Conservation (phyloP, 2,329 filamentous ascomycete genomes). For the Fusarium sp. region DNA sequence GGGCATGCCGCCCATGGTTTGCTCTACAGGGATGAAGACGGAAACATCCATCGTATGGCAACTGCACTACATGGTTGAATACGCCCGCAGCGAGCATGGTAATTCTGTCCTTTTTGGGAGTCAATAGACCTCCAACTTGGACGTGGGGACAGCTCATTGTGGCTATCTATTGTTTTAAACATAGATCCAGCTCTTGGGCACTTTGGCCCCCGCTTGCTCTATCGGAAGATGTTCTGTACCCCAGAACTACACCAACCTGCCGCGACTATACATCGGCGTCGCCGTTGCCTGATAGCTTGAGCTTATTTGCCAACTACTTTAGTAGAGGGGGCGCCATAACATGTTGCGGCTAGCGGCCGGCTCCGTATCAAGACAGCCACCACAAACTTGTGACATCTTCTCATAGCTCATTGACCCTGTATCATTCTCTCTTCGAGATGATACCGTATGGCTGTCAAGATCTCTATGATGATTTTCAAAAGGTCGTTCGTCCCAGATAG, state of each 20-base stretch:
- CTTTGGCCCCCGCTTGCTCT: background rate
- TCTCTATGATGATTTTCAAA: background rate
- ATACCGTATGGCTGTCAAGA: background rate
- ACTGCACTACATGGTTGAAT: conserved; percentile 3
- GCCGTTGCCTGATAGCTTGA: conserved; percentile 21
- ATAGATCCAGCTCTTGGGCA: conserved; percentile 9
- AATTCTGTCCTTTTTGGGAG: conserved; percentile 15
- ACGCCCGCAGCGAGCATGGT: conserved; percentile 23
- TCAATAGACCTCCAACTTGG: conserved; percentile 25
- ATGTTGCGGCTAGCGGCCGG: conserved; percentile 10
- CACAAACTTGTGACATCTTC: background rate
- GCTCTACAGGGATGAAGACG: conserved; percentile 5
- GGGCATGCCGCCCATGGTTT: conserved; percentile 6
- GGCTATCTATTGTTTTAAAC: conserved; percentile 33
- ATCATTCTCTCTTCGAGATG: background rate
- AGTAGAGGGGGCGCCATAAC: background rate
- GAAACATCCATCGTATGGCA: conserved; percentile 4
- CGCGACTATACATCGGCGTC: conserved; percentile 14
- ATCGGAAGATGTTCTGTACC: conserved; percentile 6
- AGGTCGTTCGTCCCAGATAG: background rate
- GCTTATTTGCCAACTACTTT: conserved; percentile 12
- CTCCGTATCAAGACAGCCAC: conserved; percentile 6
- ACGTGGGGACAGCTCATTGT: conserved; percentile 16
- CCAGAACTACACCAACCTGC: conserved; percentile 8
- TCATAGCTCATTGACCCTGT: background rate